Percentiles rank a stretch among this genome's conserved stretches.
Evolutionary conservation across 2,329 filamentous ascomycete species (phyloP).

Genomic region (Teratosphaeria destructans): DNA sequence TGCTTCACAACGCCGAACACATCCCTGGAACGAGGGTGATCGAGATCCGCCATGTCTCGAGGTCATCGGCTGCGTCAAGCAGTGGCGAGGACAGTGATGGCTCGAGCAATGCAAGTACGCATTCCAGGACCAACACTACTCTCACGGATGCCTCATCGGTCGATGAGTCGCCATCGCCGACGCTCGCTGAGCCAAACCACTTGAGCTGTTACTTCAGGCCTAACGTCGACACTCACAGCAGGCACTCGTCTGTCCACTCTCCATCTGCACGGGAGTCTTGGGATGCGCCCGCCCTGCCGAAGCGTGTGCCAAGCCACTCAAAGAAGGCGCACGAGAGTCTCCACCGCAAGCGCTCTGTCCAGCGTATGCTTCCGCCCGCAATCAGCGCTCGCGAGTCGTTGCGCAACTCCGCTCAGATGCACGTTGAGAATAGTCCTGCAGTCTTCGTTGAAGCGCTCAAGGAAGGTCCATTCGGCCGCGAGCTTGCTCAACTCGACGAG

Average conservation of each 20-base stretch:
- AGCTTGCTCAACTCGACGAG: slow-evolving; percentile 86
- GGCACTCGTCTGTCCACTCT: slow-evolving; percentile 44
- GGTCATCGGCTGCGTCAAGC: slow-evolving; percentile 40
- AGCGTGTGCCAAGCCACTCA: slow-evolving; percentile 74
- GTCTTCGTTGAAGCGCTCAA: slow-evolving; percentile 32
- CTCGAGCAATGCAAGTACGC: slow-evolving; percentile 31
- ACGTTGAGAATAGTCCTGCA: slow-evolving; percentile 17
- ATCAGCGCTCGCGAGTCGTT: slow-evolving; percentile 34
- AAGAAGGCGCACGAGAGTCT: slow-evolving; percentile 75
- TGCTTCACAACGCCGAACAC: slow-evolving; percentile 88
- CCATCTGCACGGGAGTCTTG: slow-evolving; percentile 38
- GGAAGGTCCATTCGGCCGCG: slow-evolving; percentile 69
- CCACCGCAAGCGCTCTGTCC: slow-evolving; percentile 55
- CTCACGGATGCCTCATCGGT: slow-evolving; percentile 55
- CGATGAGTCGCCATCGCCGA: slow-evolving; percentile 29
- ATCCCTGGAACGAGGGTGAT: slow-evolving; percentile 36
- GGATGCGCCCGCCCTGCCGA: slow-evolving; percentile 59
- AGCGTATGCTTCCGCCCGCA: slow-evolving; percentile 30
- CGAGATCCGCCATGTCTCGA: slow-evolving; percentile 13
- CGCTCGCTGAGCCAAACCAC: slow-evolving; percentile 45
- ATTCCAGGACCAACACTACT: slow-evolving; percentile 53
- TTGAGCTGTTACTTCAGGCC: slow-evolving; percentile 48
- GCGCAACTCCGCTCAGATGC: slow-evolving; percentile 38
- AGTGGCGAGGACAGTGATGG: slow-evolving; percentile 63
- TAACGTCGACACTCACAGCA: slow-evolving; percentile 27